These are phyloP conservation scores for Leccinum subrobustum DNA, from an alignment of 1,284 basidiomycete species.

Conservation along the genomic window DNA sequence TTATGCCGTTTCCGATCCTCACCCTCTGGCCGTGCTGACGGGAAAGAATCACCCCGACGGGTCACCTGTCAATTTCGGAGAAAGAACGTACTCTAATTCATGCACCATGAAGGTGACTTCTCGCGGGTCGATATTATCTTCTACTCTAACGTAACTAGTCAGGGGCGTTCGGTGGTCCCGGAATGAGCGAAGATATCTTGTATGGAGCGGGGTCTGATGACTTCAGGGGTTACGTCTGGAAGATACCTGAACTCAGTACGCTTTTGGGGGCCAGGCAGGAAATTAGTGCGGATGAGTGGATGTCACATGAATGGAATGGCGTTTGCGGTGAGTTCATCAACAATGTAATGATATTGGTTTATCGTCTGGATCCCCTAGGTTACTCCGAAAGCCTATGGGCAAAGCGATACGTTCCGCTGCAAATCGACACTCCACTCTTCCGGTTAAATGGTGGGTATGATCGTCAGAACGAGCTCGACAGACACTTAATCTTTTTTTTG, in stretches of 20 bases:
- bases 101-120: conserved; percentile 71
- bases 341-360: conserved; percentile 3
- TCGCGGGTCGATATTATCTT: not conserved
- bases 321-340: conserved; percentile 38
- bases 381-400: conserved; percentile 42
- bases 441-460: conserved; percentile 49
- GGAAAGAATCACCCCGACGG: conserved; percentile 55
- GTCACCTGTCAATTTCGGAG: conserved; percentile 40
- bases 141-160: conserved; percentile 45
- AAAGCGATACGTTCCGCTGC: conserved; percentile 50
- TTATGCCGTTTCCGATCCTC: conserved; percentile 60
- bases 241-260: conserved; percentile 50
- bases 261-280: conserved; percentile 46
- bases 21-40: conserved; percentile 67
- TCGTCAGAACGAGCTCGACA: conserved; percentile 3
- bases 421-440: conserved; percentile 55
- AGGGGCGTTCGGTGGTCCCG: conserved; percentile 67
- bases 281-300: conserved; percentile 46
- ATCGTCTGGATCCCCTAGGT: conserved; percentile 35
- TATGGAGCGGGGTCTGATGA: conserved; percentile 79
- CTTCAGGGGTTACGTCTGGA: conserved; percentile 80
- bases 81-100: conserved; percentile 63
- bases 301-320: conserved; percentile 30
- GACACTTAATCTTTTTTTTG: conserved; percentile 5
- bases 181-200: conserved; percentile 51